Evolutionary conservation across 768 basidiomycete species (phyloP), one percentile per base, ranked within the genome.

Genomic region (Thelephora ganbajun): DNA sequence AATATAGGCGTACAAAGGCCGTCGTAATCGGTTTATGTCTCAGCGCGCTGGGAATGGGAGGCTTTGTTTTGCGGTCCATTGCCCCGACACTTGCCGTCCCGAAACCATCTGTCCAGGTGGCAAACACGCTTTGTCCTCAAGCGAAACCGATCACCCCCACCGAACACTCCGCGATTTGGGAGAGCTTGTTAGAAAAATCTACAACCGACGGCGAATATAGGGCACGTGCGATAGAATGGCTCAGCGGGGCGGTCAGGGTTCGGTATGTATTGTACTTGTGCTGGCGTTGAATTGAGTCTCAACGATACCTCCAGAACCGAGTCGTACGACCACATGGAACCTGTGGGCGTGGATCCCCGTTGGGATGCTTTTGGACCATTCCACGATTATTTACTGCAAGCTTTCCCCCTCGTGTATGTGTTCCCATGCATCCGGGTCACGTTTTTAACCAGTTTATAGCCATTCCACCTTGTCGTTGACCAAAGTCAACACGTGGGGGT

Each of bases 401-500:
- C 62, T 0, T 74, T 69, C 54, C 70, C 72, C 0, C 45, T 58
- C 3, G 54, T 69, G 69, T 70, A 48, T 45, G 58, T n/a, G n/a
- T n/a, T n/a, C n/a, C n/a, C n/a, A n/a, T n/a, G n/a, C n/a, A n/a
- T n/a, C n/a, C n/a, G n/a, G n/a, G n/a, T n/a, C n/a, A n/a, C n/a
- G n/a, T 56, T 13, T 46, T 23, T 6, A n/a, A 5, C 13, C n/a
- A n/a, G n/a, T n/a, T n/a, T n/a, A n/a, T n/a, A n/a, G n/a, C n/a
- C 78, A 84, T 59, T 43, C 66, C n/a, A 70, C 61, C 7, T 67
- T 88, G 39, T 57, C 69, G 26, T 68, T 83, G 50, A 79, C 77
- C 7, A 79, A 77, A 54, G 76, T 91, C 55, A 87, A 88, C 59
- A 83, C 76, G 0, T 84, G 83, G 54, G 86, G 76, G 0, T 68